These are phyloP conservation scores for Hippophae gyantsensis DNA, from an alignment of 306 rosid species.

Conservation along the genomic window DNA sequence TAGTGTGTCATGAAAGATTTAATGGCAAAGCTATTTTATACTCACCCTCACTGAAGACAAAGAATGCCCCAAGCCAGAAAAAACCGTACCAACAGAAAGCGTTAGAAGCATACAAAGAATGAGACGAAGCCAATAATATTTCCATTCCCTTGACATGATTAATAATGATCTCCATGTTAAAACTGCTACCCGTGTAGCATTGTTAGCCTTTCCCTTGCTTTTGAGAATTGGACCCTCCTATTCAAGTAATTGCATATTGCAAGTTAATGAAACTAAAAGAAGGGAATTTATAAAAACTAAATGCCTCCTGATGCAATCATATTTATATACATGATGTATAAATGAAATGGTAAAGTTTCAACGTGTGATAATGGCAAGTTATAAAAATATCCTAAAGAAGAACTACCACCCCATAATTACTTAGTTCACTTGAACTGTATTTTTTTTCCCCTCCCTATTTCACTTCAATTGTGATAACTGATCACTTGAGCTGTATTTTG, in stretches of 20 bases:
- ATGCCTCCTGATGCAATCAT: background rate
- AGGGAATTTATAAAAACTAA: slow-evolving; percentile 8
- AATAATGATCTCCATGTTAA: slow-evolving; percentile 93
- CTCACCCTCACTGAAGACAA: slow-evolving; percentile 90
- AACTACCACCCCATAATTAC: too few relatives aligned
- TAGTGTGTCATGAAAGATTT: too few relatives aligned
- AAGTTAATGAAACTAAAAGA: slow-evolving; percentile 17
- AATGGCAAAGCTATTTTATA: background rate
- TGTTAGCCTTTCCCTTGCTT: slow-evolving; percentile 83
- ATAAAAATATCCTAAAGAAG: too few relatives aligned
- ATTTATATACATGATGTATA: background rate
- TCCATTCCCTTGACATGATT: slow-evolving; percentile 98
- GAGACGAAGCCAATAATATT: slow-evolving; percentile 96
- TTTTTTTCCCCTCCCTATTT: too few relatives aligned
- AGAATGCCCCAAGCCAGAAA: slow-evolving; percentile 95
- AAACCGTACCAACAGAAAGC: slow-evolving; percentile 72
- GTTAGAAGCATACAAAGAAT: slow-evolving; percentile 81
- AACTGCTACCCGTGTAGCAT: slow-evolving; percentile 69
- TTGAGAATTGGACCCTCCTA: slow-evolving; percentile 95
- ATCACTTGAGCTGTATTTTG: too few relatives aligned
- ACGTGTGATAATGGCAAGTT: too few relatives aligned
- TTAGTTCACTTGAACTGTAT: too few relatives aligned
- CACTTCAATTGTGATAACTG: too few relatives aligned
- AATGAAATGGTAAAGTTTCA: background rate
- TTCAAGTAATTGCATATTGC: slow-evolving; percentile 21